Evolutionary conservation across 176 grass and related monocot species (phyloP).

Genomic region (Melocanna baccifera): DNA sequence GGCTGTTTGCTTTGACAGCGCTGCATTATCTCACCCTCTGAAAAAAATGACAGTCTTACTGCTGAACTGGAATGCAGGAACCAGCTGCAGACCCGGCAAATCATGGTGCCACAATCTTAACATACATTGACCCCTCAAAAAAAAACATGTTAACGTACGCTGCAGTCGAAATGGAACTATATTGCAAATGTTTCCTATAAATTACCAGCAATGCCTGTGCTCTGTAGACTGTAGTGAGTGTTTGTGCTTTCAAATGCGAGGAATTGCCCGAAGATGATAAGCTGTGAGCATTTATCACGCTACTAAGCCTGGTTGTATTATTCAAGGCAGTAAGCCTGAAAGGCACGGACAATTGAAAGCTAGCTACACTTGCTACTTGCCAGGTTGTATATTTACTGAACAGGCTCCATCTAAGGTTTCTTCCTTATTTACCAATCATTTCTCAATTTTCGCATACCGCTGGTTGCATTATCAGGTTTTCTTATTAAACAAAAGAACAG

Average conservation of each 20-base stretch:
- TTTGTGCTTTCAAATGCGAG: background rate
- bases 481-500: slow-evolving; percentile 27
- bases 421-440: background rate
- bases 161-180: background rate
- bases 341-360: background rate
- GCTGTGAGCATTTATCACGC: background rate
- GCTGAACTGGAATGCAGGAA: slow-evolving; percentile 51
- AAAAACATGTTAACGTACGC: too few species aligned
- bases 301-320: background rate
- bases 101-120: too few species aligned
- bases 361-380: background rate
- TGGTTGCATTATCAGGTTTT: background rate
- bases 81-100: slow-evolving; percentile 79
- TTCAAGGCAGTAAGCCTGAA: background rate
- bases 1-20: background rate
- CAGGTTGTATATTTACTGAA: background rate
- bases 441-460: background rate
- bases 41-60: background rate
- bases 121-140: too few species aligned
- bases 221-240: background rate
- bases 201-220: background rate
- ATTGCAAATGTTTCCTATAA: background rate
- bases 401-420: background rate
- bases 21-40: background rate
- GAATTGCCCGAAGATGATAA: background rate